Percentiles rank a stretch among this genome's conserved stretches.
Evolutionary conservation across 2,329 filamentous ascomycete genomes (phyloP).

Genomic region (Stagonosporopsis chrysanthemi): DNA sequence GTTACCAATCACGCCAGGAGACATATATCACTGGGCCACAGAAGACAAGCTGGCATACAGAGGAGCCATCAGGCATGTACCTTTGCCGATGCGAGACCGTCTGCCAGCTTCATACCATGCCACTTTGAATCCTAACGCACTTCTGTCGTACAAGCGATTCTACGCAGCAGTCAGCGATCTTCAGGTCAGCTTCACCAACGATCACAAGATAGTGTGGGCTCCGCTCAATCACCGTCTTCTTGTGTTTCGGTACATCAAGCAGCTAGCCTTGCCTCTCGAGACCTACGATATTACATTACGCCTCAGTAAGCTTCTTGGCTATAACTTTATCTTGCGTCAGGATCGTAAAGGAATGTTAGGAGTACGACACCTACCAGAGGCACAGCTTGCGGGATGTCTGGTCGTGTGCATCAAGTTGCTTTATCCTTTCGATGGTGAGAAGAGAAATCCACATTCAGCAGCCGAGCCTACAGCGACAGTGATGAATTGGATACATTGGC

Average conservation of each 20-base stretch:
- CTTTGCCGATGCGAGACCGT: slow-evolving; percentile 69
- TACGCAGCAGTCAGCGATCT: slow-evolving; percentile 70
- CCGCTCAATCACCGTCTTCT: slow-evolving; percentile 73
- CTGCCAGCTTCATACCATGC: slow-evolving; percentile 69
- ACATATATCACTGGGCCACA: slow-evolving; percentile 73
- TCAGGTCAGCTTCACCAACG: slow-evolving; percentile 67
- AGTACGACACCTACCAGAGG: slow-evolving; percentile 65
- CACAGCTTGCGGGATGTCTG: slow-evolving; percentile 73
- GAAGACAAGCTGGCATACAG: slow-evolving; percentile 75
- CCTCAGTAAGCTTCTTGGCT: slow-evolving; percentile 60
- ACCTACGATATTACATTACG: slow-evolving; percentile 66
- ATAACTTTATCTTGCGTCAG: slow-evolving; percentile 67
- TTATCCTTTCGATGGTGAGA: slow-evolving; percentile 73
- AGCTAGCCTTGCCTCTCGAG: slow-evolving; percentile 78
- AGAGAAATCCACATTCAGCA: slow-evolving; percentile 58
- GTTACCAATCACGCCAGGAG: slow-evolving; percentile 76
- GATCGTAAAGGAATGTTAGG: slow-evolving; percentile 27
- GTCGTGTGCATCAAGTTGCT: slow-evolving; percentile 80
- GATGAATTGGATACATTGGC: slow-evolving; percentile 80
- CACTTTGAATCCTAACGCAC: slow-evolving; percentile 62
- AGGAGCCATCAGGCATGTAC: slow-evolving; percentile 65
- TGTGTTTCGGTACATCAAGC: slow-evolving; percentile 72
- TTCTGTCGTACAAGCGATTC: slow-evolving; percentile 63
- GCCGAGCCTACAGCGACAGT: slow-evolving; percentile 65
- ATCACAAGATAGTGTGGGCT: slow-evolving; percentile 76